Evolutionary conservation across 2,329 filamentous ascomycete genomes (phyloP).

Genomic region (Metarhizium sp.): DNA sequence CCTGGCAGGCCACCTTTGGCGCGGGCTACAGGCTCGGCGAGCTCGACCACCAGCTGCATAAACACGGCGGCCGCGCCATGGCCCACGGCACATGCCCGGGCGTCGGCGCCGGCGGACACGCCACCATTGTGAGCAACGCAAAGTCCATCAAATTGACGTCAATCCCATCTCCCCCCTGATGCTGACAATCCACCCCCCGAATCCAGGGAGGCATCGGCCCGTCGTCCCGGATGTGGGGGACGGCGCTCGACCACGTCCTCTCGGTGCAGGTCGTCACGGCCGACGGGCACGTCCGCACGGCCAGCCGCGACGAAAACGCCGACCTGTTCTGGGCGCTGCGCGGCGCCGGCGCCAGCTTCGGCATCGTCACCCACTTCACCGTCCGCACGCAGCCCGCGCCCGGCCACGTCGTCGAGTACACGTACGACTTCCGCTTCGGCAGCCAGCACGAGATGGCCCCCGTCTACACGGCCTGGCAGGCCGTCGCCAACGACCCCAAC

Average conservation of each 20-base stretch:
- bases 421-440: slow-evolving; percentile 42
- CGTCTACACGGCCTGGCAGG: slow-evolving; percentile 49
- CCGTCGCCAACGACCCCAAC: slow-evolving; percentile 40
- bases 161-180: not conserved
- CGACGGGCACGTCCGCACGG: slow-evolving; percentile 39
- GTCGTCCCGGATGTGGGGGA: slow-evolving; percentile 51
- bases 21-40: slow-evolving; percentile 43
- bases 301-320: slow-evolving; percentile 35
- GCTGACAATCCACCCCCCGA: not conserved
- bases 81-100: slow-evolving; percentile 51
- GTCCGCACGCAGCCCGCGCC: slow-evolving; percentile 47
- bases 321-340: slow-evolving; percentile 49
- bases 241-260: slow-evolving; percentile 43
- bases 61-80: slow-evolving; percentile 45
- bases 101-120: slow-evolving; percentile 50
- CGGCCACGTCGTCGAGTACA: slow-evolving; percentile 46
- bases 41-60: slow-evolving; percentile 39
- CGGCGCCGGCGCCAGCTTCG: slow-evolving; percentile 47
- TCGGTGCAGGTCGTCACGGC: slow-evolving; percentile 48
- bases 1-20: slow-evolving; percentile 46
- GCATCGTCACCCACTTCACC: slow-evolving; percentile 47
- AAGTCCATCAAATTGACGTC: not conserved
- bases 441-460: slow-evolving; percentile 36
- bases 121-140: slow-evolving; percentile 37
- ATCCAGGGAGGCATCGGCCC: slow-evolving; percentile 45